phyloP scores from a whole-genome alignment of 2,329 filamentous ascomycete species.

The Colletotrichum sp. region DNA sequence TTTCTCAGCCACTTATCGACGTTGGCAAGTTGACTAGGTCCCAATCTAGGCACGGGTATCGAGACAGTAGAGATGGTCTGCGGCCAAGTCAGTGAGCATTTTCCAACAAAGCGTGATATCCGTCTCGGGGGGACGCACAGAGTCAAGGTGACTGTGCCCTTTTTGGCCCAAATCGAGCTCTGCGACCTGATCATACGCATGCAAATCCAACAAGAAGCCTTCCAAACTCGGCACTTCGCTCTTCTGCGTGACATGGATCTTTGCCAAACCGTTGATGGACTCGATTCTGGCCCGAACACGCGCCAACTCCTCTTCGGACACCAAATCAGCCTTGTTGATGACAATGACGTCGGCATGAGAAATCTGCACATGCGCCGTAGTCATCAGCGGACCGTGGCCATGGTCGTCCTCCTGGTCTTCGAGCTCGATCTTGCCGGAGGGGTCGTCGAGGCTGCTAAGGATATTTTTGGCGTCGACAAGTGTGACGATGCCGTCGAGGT shows the following conservation, averaged over 20 bases:
- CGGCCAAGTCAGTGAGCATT: slow-evolving; percentile 23
- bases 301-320: slow-evolving; percentile 72
- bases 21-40: slow-evolving; percentile 57
- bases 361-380: slow-evolving; percentile 94
- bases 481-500: slow-evolving; percentile 95
- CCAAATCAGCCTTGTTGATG: slow-evolving; percentile 91
- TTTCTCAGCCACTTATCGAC: slow-evolving; percentile 85
- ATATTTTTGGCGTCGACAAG: slow-evolving; percentile 96
- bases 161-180: slow-evolving; percentile 73
- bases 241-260: slow-evolving; percentile 80
- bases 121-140: slow-evolving; percentile 60
- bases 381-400: slow-evolving; percentile 72
- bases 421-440: slow-evolving; percentile 52
- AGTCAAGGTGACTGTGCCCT: slow-evolving; percentile 90
- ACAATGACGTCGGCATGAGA: slow-evolving; percentile 96
- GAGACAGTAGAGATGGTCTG: slow-evolving; percentile 86
- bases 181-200: slow-evolving; percentile 87
- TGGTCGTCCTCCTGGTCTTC: slow-evolving; percentile 42
- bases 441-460: slow-evolving; percentile 79
- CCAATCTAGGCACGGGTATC: slow-evolving; percentile 68
- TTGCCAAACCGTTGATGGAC: slow-evolving; percentile 90
- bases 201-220: slow-evolving; percentile 85
- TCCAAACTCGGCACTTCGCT: slow-evolving; percentile 83
- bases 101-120: not conserved
- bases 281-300: slow-evolving; percentile 72